Base-by-base conservation (phyloP, 2,329 filamentous ascomycete species). In the Thelonectria discophora region DNA sequence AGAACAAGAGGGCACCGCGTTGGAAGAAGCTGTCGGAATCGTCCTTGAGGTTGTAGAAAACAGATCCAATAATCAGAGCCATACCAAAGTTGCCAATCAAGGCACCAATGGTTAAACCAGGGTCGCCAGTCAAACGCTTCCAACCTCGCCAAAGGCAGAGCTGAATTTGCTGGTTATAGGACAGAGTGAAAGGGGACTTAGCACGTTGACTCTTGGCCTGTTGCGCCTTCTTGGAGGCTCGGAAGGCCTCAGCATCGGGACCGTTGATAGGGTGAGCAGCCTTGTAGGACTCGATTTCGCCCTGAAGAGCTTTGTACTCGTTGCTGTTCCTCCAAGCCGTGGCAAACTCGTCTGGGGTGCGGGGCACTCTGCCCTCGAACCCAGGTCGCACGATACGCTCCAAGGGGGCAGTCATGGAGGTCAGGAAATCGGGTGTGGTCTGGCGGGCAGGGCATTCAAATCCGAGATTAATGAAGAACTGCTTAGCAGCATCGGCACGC, bases 81-180 rank as follows among this genome's bases (percentile, higher is more conserved):
- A 94, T 90, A 67, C 86, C 78, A 48, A 88, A 85, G 77, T 97
- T 96, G 66, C 88, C 90, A 57, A 93, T 79, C 18, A 89, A 82
- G 60, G 88, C 83, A 37, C 86, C 87, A 20, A 94, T 67, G 0
- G 90, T 92, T 68, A 95, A 80, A 72, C 86, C 90, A 18, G 91
- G 89, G 73, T 97, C 94, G 54, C 90, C 91, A 57, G 81, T 83
- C 8, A 97, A 82, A 54, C 94, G 88, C 72, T 88, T 86, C 80
- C 90, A 95, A 11, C 92, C 93, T 73, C 94, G 90, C 81, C 88
- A 88, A 50, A 97, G 80, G 74, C 93, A 97, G 12, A 97, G 86
- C 62, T 84, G 75, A 65, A 97, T 77, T 76, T 97, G 94, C 76
- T 94, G 88, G 4, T 62, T 52, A 67, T 90, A 91, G 0, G 92